Conservation (phyloP, 1,284 basidiomycete genomes). For the Tilletiaria anomala region DNA sequence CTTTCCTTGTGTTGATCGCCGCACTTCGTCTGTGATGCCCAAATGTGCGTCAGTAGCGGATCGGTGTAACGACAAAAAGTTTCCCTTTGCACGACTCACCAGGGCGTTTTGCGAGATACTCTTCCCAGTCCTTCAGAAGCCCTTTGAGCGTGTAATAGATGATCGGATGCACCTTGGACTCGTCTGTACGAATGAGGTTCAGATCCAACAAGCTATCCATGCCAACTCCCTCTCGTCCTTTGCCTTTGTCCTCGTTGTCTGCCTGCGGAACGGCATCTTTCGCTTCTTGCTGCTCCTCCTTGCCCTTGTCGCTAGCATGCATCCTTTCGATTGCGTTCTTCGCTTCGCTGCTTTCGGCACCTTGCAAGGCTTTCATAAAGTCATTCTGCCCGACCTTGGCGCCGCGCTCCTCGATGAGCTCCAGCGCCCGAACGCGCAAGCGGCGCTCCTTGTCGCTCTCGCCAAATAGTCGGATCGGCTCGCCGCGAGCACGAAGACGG, state of each 20-base stretch:
- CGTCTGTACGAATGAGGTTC: slow-evolving; percentile 68
- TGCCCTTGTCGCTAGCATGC: slow-evolving; percentile 4
- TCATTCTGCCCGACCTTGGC: slow-evolving; percentile 48
- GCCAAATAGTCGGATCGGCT: slow-evolving; percentile 86
- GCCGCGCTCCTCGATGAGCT: slow-evolving; percentile 55
- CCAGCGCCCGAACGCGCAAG: slow-evolving; percentile 73
- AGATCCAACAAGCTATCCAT: slow-evolving; percentile 42
- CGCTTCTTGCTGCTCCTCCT: slow-evolving; percentile 32
- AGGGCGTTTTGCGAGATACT: slow-evolving; percentile 77
- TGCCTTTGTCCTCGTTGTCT: neutral
- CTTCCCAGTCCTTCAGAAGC: slow-evolving; percentile 86
- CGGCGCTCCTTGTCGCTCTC: slow-evolving; percentile 87
- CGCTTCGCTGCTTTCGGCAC: slow-evolving; percentile 51
- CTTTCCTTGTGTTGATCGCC: slow-evolving; percentile 77
- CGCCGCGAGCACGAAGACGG: slow-evolving; percentile 72
- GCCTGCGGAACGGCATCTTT: slow-evolving; percentile 44
- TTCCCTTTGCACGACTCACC: slow-evolving; percentile 43
- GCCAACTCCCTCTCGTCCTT: slow-evolving; percentile 20
- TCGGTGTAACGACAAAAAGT: neutral
- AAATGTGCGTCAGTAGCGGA: slow-evolving; percentile 10
- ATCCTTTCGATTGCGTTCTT: slow-evolving; percentile 10
- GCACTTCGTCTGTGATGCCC: too few species aligned
- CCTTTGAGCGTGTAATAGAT: slow-evolving; percentile 89
- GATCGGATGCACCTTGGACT: slow-evolving; percentile 89
- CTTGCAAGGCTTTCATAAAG: slow-evolving; percentile 75